phyloP scores from a whole-genome alignment of 108 stramenopile genomes.

The Stephanodiscus triporus region DNA sequence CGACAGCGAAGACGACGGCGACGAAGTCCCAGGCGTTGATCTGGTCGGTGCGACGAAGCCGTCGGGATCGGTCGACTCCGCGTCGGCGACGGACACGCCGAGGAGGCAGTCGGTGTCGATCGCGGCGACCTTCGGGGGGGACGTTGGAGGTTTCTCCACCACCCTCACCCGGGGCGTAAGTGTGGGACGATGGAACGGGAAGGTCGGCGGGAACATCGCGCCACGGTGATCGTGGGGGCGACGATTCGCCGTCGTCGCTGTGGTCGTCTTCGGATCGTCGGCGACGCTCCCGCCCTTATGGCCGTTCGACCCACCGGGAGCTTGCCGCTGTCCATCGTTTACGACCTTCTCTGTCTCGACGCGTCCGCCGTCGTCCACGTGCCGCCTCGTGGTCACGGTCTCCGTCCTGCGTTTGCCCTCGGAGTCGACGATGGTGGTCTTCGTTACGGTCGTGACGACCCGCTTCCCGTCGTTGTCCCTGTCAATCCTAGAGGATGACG shows the following conservation, averaged over 20 bases:
- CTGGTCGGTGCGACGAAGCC: constrained; percentile 1
- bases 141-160: not conserved
- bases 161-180: not conserved
- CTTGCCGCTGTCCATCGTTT: constrained; percentile 10
- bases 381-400: constrained; percentile 29
- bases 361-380: constrained; percentile 49
- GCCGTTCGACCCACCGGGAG: not conserved
- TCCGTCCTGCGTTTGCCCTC: constrained; percentile 32
- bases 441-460: constrained; percentile 32
- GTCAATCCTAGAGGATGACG: constrained; percentile 10
- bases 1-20: not conserved
- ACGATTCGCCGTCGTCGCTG: not conserved
- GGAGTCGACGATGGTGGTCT: constrained; percentile 38
- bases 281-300: too few species aligned
- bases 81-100: constrained; percentile 32
- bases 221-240: not conserved
- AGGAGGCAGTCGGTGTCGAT: constrained; percentile 30
- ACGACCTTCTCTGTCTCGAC: constrained; percentile 40
- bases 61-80: constrained; percentile 21
- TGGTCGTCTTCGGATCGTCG: too few species aligned
- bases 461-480: constrained; percentile 44
- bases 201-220: not conserved
- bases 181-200: not conserved
- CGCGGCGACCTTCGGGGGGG: constrained; percentile 25
- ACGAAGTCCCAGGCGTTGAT: not conserved